A percentile compares a stretch with the other conserved stretches of the same genome.
phyloP scores from a whole-genome alignment of 192 early-diverging fungal genomes.

The Gaertneriomyces semiglobifer region DNA sequence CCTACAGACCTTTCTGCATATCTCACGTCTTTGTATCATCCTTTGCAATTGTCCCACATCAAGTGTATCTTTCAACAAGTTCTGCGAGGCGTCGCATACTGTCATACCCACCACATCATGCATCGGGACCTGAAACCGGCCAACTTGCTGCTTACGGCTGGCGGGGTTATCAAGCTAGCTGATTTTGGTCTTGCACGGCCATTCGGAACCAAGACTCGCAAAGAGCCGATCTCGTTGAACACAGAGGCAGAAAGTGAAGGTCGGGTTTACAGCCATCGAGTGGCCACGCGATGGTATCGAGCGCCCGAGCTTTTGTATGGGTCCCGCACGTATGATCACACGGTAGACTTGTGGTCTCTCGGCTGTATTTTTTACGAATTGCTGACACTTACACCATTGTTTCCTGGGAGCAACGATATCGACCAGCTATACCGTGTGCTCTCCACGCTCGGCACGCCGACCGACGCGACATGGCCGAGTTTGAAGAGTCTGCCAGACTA shows the following conservation, averaged over 20 bases:
- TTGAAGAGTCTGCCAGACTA: constrained; percentile 53
- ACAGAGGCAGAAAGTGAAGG: constrained; percentile 11
- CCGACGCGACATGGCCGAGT: constrained; percentile 46
- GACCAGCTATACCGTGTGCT: constrained; percentile 58
- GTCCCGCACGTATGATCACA: constrained; percentile 55
- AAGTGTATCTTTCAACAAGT: constrained; percentile 61
- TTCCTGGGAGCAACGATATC: constrained; percentile 62
- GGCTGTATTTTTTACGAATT: constrained; percentile 68
- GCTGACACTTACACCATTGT: constrained; percentile 56
- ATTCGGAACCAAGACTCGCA: not conserved
- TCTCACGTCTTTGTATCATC: constrained; percentile 37
- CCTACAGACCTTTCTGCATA: constrained; percentile 50
- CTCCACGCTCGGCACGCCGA: constrained; percentile 48
- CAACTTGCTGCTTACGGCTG: constrained; percentile 53
- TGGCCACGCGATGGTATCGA: constrained; percentile 61
- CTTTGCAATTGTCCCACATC: constrained; percentile 51
- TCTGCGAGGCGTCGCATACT: constrained; percentile 56
- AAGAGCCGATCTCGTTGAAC: constrained; percentile 19
- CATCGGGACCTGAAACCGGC: constrained; percentile 57
- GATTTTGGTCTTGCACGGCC: constrained; percentile 60
- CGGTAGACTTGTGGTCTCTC: constrained; percentile 62
- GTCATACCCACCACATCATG: constrained; percentile 59
- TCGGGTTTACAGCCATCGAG: constrained; percentile 56
- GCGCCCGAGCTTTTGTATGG: constrained; percentile 63
- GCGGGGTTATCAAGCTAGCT: constrained; percentile 55